Conservation (phyloP, 352 stramenopile species). For the Phytophthora kernoviae region DNA sequence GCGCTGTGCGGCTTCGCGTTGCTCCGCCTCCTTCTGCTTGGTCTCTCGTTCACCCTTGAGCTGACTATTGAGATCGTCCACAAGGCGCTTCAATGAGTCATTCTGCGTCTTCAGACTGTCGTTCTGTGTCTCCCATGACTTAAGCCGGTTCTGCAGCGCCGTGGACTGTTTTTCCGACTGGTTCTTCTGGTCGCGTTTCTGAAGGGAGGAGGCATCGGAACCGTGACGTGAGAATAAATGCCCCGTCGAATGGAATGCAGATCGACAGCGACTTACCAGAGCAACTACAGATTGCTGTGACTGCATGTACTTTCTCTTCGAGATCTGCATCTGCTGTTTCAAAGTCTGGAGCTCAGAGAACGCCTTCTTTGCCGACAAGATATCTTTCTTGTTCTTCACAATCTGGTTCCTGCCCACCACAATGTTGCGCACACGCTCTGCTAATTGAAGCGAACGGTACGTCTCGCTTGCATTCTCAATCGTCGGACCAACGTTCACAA, state of each 20-base stretch:
- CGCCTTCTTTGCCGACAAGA: constrained; percentile 92
- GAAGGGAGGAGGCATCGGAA: constrained; percentile 42
- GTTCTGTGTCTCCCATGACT: constrained; percentile 78
- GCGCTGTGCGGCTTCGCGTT: constrained; percentile 71
- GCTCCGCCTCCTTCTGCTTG: constrained; percentile 64
- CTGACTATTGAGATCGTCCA: constrained; percentile 72
- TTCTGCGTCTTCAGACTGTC: constrained; percentile 64
- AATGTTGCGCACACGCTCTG: constrained; percentile 80
- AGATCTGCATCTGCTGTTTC: constrained; percentile 91
- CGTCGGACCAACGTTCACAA: constrained; percentile 90
- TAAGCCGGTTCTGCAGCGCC: constrained; percentile 78
- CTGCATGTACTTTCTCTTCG: constrained; percentile 85
- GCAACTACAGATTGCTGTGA: constrained; percentile 91
- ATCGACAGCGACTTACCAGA: constrained; percentile 77
- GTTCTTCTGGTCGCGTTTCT: constrained; percentile 93
- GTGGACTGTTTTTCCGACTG: constrained; percentile 90
- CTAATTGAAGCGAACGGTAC: constrained; percentile 88
- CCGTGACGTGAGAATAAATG: constrained; percentile 40
- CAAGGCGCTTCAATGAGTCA: constrained; percentile 65
- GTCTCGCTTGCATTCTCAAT: constrained; percentile 86
- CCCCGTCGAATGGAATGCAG: constrained; percentile 36
- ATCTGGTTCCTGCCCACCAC: constrained; percentile 82
- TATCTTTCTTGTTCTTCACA: constrained; percentile 86
- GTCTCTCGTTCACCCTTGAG: constrained; percentile 75
- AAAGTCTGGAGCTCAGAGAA: constrained; percentile 95